These are phyloP conservation scores for Terfezia boudieri DNA, from an alignment of 495 filamentous ascomycete genomes.

Conservation along the genomic window DNA sequence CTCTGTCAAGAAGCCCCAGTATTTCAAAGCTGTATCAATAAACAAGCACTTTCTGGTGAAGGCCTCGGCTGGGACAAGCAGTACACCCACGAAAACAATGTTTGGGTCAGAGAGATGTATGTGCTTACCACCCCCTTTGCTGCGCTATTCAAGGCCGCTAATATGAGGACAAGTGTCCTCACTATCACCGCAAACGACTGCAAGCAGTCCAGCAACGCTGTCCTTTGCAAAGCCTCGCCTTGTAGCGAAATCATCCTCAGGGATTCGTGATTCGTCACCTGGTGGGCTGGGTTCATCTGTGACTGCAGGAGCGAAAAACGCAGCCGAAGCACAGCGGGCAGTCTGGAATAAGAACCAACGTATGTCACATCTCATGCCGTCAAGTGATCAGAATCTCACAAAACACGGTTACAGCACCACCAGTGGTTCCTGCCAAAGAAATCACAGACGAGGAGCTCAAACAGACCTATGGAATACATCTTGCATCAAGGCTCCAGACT, in stretches of 20 bases:
- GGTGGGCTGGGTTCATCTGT: constrained; percentile 1
- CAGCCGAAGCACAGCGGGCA: constrained; percentile 25
- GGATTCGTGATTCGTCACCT: constrained; percentile 23
- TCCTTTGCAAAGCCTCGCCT: constrained; percentile 27
- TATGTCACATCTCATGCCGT: constrained; percentile 25
- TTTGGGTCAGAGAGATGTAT: background rate
- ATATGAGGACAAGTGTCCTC: no score
- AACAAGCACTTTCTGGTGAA: constrained; percentile 64
- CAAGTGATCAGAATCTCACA: background rate
- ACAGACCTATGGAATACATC: constrained; percentile 85
- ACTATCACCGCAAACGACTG: background rate
- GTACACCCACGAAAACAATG: constrained; percentile 21
- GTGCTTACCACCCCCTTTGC: no score
- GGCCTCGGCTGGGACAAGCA: constrained; percentile 3
- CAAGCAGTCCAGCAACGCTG: constrained; percentile 22
- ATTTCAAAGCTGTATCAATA: constrained; percentile 88
- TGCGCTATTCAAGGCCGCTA: no score
- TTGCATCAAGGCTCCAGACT: constrained; percentile 71
- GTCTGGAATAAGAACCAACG: constrained; percentile 99
- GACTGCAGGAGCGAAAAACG: background rate
- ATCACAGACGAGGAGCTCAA: constrained; percentile 95
- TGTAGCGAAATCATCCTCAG: constrained; percentile 31
- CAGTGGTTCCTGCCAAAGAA: constrained; percentile 57
- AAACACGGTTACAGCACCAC: constrained; percentile 32
- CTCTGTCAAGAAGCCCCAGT: constrained; percentile 52